Evolutionary conservation across 495 filamentous ascomycete genomes (phyloP).

Genomic region (Pyrenopolyporus hunteri): DNA sequence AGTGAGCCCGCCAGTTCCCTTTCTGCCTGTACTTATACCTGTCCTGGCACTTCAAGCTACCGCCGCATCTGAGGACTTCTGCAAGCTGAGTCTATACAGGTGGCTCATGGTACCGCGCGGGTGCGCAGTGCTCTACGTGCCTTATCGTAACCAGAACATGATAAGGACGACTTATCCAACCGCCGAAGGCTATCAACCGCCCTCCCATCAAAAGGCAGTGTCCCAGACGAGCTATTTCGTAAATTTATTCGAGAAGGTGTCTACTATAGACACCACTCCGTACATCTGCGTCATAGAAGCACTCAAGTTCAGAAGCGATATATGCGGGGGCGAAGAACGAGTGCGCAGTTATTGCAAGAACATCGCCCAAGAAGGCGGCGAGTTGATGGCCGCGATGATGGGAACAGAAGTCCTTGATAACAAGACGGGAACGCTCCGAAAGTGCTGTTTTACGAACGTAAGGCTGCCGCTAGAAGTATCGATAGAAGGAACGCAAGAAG

Average conservation of each 20-base stretch:
- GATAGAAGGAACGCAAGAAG: slow-evolving; percentile 34
- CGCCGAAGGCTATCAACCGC: slow-evolving; percentile 56
- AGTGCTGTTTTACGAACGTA: slow-evolving; percentile 66
- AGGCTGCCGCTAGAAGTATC: slow-evolving; percentile 62
- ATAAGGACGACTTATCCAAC: slow-evolving; percentile 78
- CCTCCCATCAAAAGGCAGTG: slow-evolving; percentile 14
- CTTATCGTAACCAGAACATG: slow-evolving; percentile 69
- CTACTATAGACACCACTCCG: slow-evolving; percentile 70
- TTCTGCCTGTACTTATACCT: not conserved
- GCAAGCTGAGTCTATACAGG: slow-evolving; percentile 62
- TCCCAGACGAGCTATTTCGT: slow-evolving; percentile 55
- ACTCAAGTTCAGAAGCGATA: slow-evolving; percentile 65
- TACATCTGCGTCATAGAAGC: slow-evolving; percentile 71
- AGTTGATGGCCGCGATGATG: slow-evolving; percentile 61
- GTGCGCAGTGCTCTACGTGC: slow-evolving; percentile 77
- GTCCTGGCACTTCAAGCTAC: not conserved
- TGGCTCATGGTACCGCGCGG: slow-evolving; percentile 82
- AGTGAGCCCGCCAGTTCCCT: slow-evolving; percentile 73
- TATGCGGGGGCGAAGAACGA: slow-evolving; percentile 74
- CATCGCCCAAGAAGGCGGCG: slow-evolving; percentile 64
- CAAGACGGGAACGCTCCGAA: slow-evolving; percentile 42
- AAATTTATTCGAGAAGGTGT: slow-evolving; percentile 71
- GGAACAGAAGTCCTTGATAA: slow-evolving; percentile 72
- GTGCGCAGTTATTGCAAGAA: slow-evolving; percentile 64
- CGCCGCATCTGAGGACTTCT: slow-evolving; percentile 67